Evolutionary conservation across 768 basidiomycete species (phyloP).

Genomic region (Strobilomyces confusus): DNA sequence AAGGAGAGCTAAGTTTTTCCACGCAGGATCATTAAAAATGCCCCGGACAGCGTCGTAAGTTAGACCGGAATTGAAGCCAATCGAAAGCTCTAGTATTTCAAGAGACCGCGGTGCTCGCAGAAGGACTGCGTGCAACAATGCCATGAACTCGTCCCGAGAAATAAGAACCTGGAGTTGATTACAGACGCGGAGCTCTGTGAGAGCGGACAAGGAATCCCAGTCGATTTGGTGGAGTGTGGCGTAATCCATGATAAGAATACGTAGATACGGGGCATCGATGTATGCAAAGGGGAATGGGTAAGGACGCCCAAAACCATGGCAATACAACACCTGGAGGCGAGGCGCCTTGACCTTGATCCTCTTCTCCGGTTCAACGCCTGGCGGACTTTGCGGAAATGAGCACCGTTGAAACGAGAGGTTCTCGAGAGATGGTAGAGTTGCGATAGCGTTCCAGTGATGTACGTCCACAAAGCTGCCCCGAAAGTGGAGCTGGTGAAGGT

Average conservation of each 20-base stretch:
- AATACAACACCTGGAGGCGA: no score
- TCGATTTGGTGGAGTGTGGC: not conserved
- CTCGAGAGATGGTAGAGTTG: no score
- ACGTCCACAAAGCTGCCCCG: not conserved
- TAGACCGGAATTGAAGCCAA: not conserved
- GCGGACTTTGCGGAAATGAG: no score
- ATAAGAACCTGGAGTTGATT: not conserved
- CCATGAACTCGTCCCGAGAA: not conserved
- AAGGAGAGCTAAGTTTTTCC: not conserved
- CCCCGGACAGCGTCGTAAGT: not conserved
- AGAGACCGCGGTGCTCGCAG: not conserved
- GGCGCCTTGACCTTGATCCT: no score
- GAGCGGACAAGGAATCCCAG: not conserved
- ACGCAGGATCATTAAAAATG: not conserved
- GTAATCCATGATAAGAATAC: not conserved
- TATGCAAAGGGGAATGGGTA: no score
- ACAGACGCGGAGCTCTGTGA: slow-evolving; percentile 1
- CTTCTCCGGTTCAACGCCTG: no score
- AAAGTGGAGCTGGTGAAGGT: slow-evolving; percentile 15
- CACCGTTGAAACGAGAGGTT: no score
- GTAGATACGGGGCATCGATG: no score
- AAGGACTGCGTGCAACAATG: not conserved
- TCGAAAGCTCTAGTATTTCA: not conserved
- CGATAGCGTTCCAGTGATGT: no score
- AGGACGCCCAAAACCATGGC: no score